Base-by-base conservation (phyloP, 2,329 filamentous ascomycete genomes). In the Sodiomyces alkalinus region DNA sequence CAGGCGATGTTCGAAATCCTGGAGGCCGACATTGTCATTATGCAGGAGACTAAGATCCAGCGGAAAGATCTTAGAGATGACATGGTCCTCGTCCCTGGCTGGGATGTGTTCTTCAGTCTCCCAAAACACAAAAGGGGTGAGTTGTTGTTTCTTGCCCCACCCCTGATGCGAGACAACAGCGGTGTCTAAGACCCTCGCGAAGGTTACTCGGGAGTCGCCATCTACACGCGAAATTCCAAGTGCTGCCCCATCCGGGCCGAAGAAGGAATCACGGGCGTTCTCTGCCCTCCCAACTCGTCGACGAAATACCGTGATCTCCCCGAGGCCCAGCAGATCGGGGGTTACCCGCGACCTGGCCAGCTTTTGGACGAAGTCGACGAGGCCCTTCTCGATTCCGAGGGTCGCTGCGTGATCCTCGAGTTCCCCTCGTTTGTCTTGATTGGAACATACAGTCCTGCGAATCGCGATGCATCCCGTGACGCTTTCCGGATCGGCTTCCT, bases 11-110 rank as follows among this genome's bases (percentile, higher is more conserved):
- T 98, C 53, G 81, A 93, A 40, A 80, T 79, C 23, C 67, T 98
- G 6, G 80, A 90, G 48, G 75, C 86, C 29, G 90, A 98, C 49
- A 90, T 98, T 38, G 74, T 96, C 12, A 67, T 94, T 33, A 85
- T 96, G 61, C 90, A 98, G 51, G 90, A 96, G 53, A 76, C 83
- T 23, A 98, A 96, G 55, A 94, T 96, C 22, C 90, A 96, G 47
- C 69, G 79, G 32, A 93, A 93, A 48, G 86, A 94, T 41, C 60
- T 98, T 2, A 68, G 64, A 22, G 90, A 96, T 62, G 90, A 96
- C 42, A 96, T 96, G 83, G 86, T 96, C 7, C 60, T 96, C 19
- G 74, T 96, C 0, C 74, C 81, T 0, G 90, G 90, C 9, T 98
- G 87, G 87, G 90, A 98, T 48, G 86, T 86, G 39, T 93, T 78